These are phyloP conservation scores for Trypanosoma avium DNA, from an alignment of 208 protist species.

Conservation along the genomic window DNA sequence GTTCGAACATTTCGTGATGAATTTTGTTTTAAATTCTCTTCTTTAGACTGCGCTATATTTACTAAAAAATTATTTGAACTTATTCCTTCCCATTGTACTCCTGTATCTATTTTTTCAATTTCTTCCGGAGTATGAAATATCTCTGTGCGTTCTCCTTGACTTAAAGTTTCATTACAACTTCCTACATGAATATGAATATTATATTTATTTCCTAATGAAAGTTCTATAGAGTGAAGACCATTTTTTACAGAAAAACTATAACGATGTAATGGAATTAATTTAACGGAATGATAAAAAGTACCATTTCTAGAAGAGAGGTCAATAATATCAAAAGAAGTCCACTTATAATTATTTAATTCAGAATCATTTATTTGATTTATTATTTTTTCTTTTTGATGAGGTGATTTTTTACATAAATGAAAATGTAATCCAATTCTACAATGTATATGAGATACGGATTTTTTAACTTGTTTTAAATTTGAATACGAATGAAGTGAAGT, in stretches of 20 bases:
- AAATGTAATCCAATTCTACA: conserved; percentile 24
- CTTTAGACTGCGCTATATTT: not conserved
- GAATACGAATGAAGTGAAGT: not conserved
- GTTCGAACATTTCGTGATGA: too few relatives aligned
- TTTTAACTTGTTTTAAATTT: too few relatives aligned
- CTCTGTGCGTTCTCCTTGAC: not conserved
- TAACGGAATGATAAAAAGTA: conserved; percentile 16
- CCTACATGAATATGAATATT: not conserved
- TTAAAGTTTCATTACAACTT: not conserved
- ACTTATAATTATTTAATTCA: conserved; percentile 26
- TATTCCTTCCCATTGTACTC: conserved; percentile 17
- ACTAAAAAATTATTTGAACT: too few relatives aligned
- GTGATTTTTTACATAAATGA: not conserved
- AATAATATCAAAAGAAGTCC: conserved; percentile 26
- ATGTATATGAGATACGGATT: conserved; percentile 19
- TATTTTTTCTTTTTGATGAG: not conserved
- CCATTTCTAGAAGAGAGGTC: conserved; percentile 25
- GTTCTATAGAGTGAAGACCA: conserved; percentile 1
- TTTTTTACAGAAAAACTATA: conserved; percentile 18
- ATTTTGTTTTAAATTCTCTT: not conserved
- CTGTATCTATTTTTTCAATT: conserved; percentile 6
- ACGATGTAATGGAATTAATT: conserved; percentile 24
- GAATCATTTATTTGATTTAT: not conserved
- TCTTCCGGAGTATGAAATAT: not conserved
- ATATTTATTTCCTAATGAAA: conserved; percentile 15